These are phyloP conservation scores for Pythium biforme DNA, from an alignment of 352 stramenopile genomes.

Conservation along the genomic window DNA sequence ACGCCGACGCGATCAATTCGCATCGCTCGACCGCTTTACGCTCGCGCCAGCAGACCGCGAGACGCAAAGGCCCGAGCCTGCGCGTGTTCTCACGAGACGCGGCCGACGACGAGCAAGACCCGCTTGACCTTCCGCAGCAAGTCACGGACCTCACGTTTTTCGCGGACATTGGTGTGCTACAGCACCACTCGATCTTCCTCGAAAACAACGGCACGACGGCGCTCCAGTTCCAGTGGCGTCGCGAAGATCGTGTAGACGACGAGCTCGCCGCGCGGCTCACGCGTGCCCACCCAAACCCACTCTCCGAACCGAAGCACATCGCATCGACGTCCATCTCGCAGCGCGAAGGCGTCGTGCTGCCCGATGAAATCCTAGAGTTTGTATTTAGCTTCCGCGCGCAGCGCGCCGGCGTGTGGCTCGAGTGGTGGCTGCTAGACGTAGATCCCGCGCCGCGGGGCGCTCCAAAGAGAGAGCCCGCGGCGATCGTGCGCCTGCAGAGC, in stretches of 20 bases:
- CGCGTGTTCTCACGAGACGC: conserved; percentile 9
- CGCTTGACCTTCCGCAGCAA: not conserved
- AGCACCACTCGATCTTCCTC: conserved; percentile 40
- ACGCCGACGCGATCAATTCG: conserved; percentile 18
- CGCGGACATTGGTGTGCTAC: conserved; percentile 33
- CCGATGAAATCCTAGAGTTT: conserved; percentile 49
- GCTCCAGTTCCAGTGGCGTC: conserved; percentile 63
- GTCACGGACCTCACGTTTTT: conserved; percentile 46
- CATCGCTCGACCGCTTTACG: conserved; percentile 14
- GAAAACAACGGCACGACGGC: conserved; percentile 54
- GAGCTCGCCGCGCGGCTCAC: conserved; percentile 15
- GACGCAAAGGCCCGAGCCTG: conserved; percentile 18
- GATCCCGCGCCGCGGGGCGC: conserved; percentile 32
- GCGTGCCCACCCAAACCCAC: conserved; percentile 5
- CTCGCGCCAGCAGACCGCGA: not conserved
- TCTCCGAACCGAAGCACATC: conserved; percentile 22
- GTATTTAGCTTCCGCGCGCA: conserved; percentile 59
- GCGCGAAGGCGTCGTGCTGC: conserved; percentile 47
- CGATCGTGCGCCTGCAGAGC: conserved; percentile 44
- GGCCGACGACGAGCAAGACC: not conserved
- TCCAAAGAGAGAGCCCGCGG: conserved; percentile 16
- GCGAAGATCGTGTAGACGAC: conserved; percentile 17
- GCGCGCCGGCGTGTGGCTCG: conserved; percentile 50
- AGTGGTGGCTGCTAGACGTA: conserved; percentile 69
- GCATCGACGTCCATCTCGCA: conserved; percentile 48